phyloP scores from a whole-genome alignment of 2,329 filamentous ascomycete genomes.

The Tolypocladium capitatum region DNA sequence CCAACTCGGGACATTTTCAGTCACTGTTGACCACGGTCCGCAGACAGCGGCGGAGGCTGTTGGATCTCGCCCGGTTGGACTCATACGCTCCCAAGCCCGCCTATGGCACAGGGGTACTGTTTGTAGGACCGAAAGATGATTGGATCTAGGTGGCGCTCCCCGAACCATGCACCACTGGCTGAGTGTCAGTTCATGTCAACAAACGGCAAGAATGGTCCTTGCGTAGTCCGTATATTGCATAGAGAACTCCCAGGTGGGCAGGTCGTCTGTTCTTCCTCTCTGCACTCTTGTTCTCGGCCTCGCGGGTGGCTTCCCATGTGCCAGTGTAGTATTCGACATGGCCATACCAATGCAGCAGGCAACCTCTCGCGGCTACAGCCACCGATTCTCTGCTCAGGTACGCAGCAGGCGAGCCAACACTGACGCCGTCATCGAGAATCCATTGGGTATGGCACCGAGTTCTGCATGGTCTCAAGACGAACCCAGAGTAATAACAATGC shows the following conservation, averaged over 20 bases:
- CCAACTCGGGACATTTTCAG: background rate
- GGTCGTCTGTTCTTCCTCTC: background rate
- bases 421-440: slow-evolving; percentile 23
- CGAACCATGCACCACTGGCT: background rate
- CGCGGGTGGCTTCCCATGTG: background rate
- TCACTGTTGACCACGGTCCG: background rate
- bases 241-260: background rate
- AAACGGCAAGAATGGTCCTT: background rate
- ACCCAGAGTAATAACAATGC: background rate
- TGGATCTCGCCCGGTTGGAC: background rate
- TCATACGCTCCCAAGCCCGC: background rate
- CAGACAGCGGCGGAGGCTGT: background rate
- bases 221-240: background rate
- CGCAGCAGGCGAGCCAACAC: slow-evolving; percentile 17
- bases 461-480: background rate
- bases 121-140: background rate
- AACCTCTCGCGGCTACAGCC: background rate
- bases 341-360: background rate
- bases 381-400: slow-evolving; percentile 10
- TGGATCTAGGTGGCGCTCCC: background rate
- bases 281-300: background rate
- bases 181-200: background rate
- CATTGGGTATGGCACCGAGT: slow-evolving; percentile 12
- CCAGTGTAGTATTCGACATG: background rate
- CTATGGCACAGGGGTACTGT: background rate